Conservation (phyloP, 106 monocot genomes). For the Allium fistulosum region DNA sequence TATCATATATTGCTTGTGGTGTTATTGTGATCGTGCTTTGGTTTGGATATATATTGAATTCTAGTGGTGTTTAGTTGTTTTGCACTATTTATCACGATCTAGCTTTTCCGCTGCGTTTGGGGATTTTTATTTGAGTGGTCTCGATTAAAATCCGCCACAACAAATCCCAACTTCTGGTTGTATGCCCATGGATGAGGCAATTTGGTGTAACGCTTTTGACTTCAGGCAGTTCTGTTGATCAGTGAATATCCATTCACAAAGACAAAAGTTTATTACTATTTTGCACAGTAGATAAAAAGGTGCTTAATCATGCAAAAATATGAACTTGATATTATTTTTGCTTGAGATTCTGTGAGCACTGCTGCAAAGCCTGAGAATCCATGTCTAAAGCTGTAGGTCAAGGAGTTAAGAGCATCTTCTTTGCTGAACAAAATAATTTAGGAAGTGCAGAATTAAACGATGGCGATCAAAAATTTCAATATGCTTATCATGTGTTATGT, state of each 20-base stretch:
- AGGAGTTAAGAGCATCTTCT: constrained; percentile 9
- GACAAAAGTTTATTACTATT: not conserved
- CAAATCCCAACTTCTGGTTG: constrained; percentile 49
- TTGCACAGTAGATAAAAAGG: not conserved
- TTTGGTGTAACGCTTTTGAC: constrained; percentile 23
- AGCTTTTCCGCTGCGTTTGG: too few species aligned
- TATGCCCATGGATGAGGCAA: constrained; percentile 8
- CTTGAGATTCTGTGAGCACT: constrained; percentile 9
- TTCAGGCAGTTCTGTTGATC: constrained; percentile 17
- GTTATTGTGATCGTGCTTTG: too few species aligned
- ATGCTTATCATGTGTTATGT: not conserved
- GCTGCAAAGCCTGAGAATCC: constrained; percentile 29
- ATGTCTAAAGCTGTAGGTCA: constrained; percentile 21
- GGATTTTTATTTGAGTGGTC: too few species aligned
- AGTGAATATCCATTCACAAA: not conserved
- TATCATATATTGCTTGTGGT: too few species aligned
- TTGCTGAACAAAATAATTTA: constrained; percentile 8
- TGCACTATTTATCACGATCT: too few species aligned
- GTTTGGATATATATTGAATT: too few species aligned
- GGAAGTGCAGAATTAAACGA: not conserved
- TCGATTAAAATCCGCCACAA: too few species aligned
- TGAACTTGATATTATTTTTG: not conserved
- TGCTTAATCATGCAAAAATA: not conserved
- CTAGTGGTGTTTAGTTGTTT: too few species aligned
- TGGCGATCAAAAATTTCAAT: not conserved